Percentiles rank a stretch among this genome's conserved stretches.
phyloP scores from a whole-genome alignment of 2,329 filamentous ascomycete genomes.

The Apiospora arundinis region DNA sequence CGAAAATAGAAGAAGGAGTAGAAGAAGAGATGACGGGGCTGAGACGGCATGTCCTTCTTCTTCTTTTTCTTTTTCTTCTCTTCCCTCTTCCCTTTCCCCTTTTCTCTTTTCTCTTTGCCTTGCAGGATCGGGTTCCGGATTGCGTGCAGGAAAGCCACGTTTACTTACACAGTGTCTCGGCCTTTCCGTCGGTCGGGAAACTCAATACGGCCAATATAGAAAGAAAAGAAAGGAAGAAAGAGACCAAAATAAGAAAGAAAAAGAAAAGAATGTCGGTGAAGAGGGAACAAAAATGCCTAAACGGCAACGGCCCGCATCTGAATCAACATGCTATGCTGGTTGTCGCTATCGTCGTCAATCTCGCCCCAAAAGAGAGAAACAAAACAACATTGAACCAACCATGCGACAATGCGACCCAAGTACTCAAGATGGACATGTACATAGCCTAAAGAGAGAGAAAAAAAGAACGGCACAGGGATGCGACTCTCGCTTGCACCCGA shows the following conservation, averaged over 20 bases:
- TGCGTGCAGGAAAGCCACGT: background rate
- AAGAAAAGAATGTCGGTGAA: background rate
- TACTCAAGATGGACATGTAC: background rate
- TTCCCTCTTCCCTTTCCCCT: background rate
- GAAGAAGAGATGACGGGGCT: background rate
- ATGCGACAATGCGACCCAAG: background rate
- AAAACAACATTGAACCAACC: too few species aligned
- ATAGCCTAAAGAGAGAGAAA: background rate
- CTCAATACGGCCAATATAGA: background rate
- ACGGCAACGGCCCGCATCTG: background rate
- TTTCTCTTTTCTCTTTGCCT: background rate
- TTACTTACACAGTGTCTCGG: background rate
- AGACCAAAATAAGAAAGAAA: background rate
- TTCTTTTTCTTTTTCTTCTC: background rate
- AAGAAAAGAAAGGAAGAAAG: background rate
- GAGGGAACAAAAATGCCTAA: background rate
- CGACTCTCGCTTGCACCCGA: slow-evolving; percentile 17
- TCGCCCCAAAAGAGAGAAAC: background rate
- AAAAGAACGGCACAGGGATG: background rate
- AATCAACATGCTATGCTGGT: background rate
- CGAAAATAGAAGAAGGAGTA: background rate
- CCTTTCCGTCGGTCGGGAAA: slow-evolving; percentile 4
- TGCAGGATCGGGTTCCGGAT: background rate
- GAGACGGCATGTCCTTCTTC: background rate
- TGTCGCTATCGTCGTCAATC: background rate